Percentiles rank a stretch among this genome's conserved stretches.
phyloP scores from a whole-genome alignment of 768 basidiomycete genomes.

The Collybiopsis confluens region DNA sequence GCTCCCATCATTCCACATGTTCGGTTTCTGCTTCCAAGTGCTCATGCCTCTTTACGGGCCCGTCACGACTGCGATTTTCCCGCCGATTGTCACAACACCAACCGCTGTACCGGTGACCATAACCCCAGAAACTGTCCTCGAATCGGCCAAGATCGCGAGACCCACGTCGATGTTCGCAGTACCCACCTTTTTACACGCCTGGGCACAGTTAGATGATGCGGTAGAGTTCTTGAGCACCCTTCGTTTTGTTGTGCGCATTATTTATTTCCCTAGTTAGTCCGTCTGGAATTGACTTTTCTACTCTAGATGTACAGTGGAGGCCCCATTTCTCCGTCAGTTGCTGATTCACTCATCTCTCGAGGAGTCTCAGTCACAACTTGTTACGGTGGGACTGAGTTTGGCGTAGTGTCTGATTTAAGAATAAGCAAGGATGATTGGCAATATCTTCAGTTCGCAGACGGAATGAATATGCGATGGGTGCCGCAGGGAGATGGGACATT shows the following conservation, averaged over 20 bases:
- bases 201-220: constrained; percentile 14
- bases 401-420: background rate
- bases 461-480: constrained; percentile 6
- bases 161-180: constrained; percentile 13
- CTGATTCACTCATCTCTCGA: background rate
- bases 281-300: too few species aligned
- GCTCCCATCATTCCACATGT: constrained; percentile 19
- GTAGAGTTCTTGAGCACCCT: constrained; percentile 15
- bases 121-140: constrained; percentile 17
- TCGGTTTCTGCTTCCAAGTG: constrained; percentile 17
- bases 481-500: constrained; percentile 8
- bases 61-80: constrained; percentile 18
- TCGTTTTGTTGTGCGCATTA: constrained; percentile 17
- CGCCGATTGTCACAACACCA: constrained; percentile 16
- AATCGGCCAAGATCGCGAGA: constrained; percentile 13
- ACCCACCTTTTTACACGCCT: constrained; percentile 20
- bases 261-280: too few species aligned
- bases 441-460: background rate
- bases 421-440: background rate
- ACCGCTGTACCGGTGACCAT: constrained; percentile 17
- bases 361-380: background rate
- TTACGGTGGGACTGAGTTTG: background rate
- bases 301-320: constrained; percentile 3
- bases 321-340: background rate
- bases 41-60: constrained; percentile 12